Percentiles rank a stretch among this genome's conserved stretches.
Evolutionary conservation across 2,329 filamentous ascomycete species (phyloP).

Genomic region (Aspergillus sergii): DNA sequence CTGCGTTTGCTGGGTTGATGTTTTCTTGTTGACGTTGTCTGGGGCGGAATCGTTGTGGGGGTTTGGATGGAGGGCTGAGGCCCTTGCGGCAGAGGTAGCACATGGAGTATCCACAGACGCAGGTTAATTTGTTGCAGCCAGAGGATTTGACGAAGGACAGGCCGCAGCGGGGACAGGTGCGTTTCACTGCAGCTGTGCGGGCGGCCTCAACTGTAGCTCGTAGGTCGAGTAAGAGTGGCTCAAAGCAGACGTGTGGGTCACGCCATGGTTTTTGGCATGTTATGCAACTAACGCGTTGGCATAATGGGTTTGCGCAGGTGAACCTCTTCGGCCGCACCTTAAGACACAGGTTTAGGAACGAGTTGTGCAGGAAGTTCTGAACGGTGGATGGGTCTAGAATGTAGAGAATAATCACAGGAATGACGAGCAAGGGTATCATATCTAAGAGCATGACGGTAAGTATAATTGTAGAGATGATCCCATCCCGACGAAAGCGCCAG

Average conservation of each 20-base stretch:
- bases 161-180: conserved; percentile 88
- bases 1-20: conserved; percentile 46
- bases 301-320: conserved; percentile 70
- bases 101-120: conserved; percentile 95
- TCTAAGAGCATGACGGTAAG: conserved; percentile 48
- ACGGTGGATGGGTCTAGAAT: conserved; percentile 57
- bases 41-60: conserved; percentile 10
- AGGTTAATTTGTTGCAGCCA: conserved; percentile 96
- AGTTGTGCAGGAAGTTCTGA: conserved; percentile 56
- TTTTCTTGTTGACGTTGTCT: conserved; percentile 23
- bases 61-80: conserved; percentile 32
- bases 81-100: conserved; percentile 93
- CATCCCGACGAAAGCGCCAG: conserved; percentile 62
- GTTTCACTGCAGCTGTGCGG: conserved; percentile 91
- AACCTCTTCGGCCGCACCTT: conserved; percentile 76
- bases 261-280: conserved; percentile 80
- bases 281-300: conserved; percentile 73
- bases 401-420: conserved; percentile 60
- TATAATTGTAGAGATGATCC: conserved; percentile 55
- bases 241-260: conserved; percentile 88
- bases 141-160: conserved; percentile 90
- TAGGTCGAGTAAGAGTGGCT: conserved; percentile 77
- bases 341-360: conserved; percentile 68
- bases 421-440: conserved; percentile 47
- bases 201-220: conserved; percentile 89